Conservation (phyloP, 495 filamentous ascomycete species). For the Hypoxylon intermedium region DNA sequence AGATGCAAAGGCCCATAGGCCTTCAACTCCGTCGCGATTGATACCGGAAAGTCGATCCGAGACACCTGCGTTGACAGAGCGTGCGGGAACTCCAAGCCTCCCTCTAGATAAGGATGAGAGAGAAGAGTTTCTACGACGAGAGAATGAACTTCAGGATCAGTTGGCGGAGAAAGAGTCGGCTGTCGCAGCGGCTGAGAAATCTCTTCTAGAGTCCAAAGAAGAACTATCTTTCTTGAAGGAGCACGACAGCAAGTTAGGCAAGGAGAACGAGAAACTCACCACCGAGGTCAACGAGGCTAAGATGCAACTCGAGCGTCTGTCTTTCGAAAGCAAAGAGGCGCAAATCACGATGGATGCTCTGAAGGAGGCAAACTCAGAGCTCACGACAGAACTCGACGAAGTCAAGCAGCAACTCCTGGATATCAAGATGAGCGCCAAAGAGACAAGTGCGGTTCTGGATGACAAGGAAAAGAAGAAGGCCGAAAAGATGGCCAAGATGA, state of each 20-base stretch:
- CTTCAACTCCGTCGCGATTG: conserved; percentile 84
- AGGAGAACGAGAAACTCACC: conserved; percentile 84
- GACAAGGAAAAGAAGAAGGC: conserved; percentile 99
- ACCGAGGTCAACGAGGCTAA: conserved; percentile 87
- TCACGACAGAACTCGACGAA: conserved; percentile 89
- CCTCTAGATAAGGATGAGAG: conserved; percentile 94
- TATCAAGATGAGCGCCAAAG: conserved; percentile 92
- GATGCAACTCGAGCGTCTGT: conserved; percentile 94
- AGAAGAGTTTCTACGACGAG: conserved; percentile 92
- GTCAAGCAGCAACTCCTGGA: conserved; percentile 96
- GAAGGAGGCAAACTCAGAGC: conserved; percentile 92
- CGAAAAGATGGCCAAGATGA: conserved; percentile 99
- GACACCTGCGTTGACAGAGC: conserved; percentile 67
- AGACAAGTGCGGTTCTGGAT: conserved; percentile 83
- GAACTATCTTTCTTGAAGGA: conserved; percentile 84
- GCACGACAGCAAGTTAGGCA: conserved; percentile 76
- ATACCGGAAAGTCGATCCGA: conserved; percentile 82
- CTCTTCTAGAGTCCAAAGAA: conserved; percentile 78
- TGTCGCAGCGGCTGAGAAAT: conserved; percentile 76
- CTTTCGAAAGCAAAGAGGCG: conserved; percentile 95
- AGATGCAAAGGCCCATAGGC: conserved; percentile 66
- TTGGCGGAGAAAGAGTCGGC: conserved; percentile 89
- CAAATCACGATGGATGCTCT: conserved; percentile 96
- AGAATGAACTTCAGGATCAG: conserved; percentile 97
- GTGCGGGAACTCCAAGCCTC: conserved; percentile 85